Conservation (phyloP, 768 basidiomycete species). For the Pleurotus giganteus region DNA sequence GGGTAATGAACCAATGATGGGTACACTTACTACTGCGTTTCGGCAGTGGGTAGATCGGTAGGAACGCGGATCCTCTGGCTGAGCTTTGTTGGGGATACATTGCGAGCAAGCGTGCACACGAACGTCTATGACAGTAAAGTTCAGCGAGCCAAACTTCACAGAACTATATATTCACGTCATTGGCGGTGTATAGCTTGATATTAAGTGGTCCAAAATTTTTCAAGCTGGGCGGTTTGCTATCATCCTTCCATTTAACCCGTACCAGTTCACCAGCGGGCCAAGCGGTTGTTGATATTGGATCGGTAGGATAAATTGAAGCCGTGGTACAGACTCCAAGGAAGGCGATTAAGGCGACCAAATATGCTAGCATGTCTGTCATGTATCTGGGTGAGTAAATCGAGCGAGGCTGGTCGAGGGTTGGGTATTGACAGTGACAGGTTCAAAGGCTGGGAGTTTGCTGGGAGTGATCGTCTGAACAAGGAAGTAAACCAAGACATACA, state of each 20-base stretch:
- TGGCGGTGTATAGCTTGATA: conserved; percentile 45
- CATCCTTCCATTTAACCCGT: conserved; percentile 50
- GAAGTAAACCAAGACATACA: no score
- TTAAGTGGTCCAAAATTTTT: conserved; percentile 37
- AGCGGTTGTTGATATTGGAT: background rate
- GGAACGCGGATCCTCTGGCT: conserved; percentile 32
- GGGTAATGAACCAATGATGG: background rate
- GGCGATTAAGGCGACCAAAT: background rate
- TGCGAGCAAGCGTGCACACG: conserved; percentile 35
- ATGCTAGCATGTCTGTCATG: no score
- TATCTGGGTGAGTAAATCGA: no score
- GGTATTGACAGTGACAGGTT: no score
- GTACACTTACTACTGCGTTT: conserved; percentile 28
- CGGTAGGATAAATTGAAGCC: conserved; percentile 3
- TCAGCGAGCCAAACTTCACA: background rate
- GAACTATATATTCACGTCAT: conserved; percentile 34
- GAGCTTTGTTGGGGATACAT: conserved; percentile 34
- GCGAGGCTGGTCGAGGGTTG: no score
- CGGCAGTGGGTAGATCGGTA: conserved; percentile 19
- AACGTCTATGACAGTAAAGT: background rate
- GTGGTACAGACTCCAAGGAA: background rate
- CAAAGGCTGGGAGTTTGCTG: no score
- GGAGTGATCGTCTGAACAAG: no score
- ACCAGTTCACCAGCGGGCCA: background rate
- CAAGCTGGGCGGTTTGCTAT: conserved; percentile 37